Evolutionary conservation across 1,139 yeast genomes (phyloP).

Genomic region (Maudiozyma humilis): DNA sequence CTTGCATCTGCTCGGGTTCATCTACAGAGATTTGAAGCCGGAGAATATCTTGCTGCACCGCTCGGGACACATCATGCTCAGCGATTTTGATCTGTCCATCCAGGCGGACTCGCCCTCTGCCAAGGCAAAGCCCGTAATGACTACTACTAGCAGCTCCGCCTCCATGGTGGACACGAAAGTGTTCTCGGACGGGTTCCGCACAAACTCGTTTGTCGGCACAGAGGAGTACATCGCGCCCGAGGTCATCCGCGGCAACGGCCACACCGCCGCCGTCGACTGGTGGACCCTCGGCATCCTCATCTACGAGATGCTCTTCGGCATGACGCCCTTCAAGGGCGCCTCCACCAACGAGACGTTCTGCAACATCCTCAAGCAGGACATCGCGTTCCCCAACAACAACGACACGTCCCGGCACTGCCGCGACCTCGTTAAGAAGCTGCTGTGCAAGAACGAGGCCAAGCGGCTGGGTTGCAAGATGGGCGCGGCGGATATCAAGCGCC

Average conservation of each 20-base stretch:
- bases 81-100: conserved; percentile 92
- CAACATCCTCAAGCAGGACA: conserved; percentile 76
- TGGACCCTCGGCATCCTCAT: conserved; percentile 93
- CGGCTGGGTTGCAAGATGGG: conserved; percentile 88
- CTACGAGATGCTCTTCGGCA: conserved; percentile 90
- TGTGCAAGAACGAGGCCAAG: conserved; percentile 81
- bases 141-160: no score
- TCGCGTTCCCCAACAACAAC: conserved; percentile 50
- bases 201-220: conserved; percentile 96
- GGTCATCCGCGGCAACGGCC: conserved; percentile 93
- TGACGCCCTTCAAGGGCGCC: conserved; percentile 90
- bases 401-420: conserved; percentile 68
- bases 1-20: conserved; percentile 91
- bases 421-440: conserved; percentile 65
- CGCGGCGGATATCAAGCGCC: conserved; percentile 87
- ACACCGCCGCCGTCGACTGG: conserved; percentile 97
- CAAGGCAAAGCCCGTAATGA: no score
- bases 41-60: conserved; percentile 89
- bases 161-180: conserved; percentile 71
- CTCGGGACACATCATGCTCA: conserved; percentile 96
- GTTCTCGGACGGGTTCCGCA: conserved; percentile 89
- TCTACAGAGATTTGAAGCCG: conserved; percentile 90
- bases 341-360: conserved; percentile 84
- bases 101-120: conserved; percentile 65
- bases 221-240: conserved; percentile 98